Base-by-base conservation (phyloP, 140 eudicot species). In the Eryngium alpinum region DNA sequence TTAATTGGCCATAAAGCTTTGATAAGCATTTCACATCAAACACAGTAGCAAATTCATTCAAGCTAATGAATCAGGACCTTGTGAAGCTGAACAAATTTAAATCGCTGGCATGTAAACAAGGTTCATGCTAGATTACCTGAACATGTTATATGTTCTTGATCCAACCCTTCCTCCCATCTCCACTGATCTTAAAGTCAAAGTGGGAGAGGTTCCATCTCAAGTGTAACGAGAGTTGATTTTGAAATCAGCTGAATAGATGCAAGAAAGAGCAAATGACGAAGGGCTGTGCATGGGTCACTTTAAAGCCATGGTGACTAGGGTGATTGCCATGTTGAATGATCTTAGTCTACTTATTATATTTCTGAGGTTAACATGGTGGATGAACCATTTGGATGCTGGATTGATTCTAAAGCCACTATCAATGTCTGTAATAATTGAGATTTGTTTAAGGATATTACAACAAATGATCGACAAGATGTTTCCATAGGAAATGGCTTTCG, bases 291-390 rank as follows among this genome's bases (percentile, higher is more conserved):
- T 72, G 10, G 73, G 82, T 2, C 82, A 38, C 46, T 38, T 38
- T 7, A 38, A 2, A 38, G 46, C 46, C 46, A 38, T 38, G 46
- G 46, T 38, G 46, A 38, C 46, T 15, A 10, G 16, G 15, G 16
- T 67, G n/a, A 21, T 7, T 38, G 46, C 7, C 46, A 38, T 38
- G 46, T 38, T 38, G 60, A 53, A 38, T 38, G 46, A 38, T 38
- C 46, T 38, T 38, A 38, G 46, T 53, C 18, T 10, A 10, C 10
- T 65, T 9, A n/a, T n/a, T n/a, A n/a, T n/a, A 51, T 51, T 51
- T 51, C 91, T 88, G 83, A 53, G 63, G 60, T 46, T 71, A 83
- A 80, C 62, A 81, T 52, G 21, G 75, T 18, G 21, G 21, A 18
- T 53, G 60, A 53, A 18, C 16, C 60, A 6, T 2, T 18, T 13